phyloP scores from a whole-genome alignment of 352 stramenopile species.

The Peronosclerospora sorghi region DNA sequence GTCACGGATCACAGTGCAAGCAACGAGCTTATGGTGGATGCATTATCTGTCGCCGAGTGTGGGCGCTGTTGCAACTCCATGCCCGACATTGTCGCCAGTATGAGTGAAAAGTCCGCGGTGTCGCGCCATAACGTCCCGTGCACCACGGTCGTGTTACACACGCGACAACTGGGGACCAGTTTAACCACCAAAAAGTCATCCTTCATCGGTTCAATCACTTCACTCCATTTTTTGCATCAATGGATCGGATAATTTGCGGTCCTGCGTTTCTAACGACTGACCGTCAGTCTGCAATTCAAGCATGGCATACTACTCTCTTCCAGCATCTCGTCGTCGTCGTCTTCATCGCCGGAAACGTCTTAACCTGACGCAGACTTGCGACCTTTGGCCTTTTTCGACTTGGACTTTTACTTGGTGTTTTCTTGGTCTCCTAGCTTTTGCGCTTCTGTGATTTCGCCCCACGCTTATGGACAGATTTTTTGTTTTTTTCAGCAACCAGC shows the following conservation, averaged over 20 bases:
- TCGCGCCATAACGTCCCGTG: slow-evolving; percentile 61
- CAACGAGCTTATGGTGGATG: slow-evolving; percentile 88
- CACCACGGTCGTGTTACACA: slow-evolving; percentile 71
- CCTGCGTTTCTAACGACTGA: slow-evolving; percentile 52
- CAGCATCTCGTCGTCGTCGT: slow-evolving; percentile 31
- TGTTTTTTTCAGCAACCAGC: slow-evolving; percentile 75
- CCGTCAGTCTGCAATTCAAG: slow-evolving; percentile 19
- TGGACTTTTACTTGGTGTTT: slow-evolving; percentile 59
- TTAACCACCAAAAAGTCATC: slow-evolving; percentile 86
- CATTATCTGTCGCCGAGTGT: slow-evolving; percentile 94
- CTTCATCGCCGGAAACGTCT: slow-evolving; percentile 30
- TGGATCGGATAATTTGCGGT: slow-evolving; percentile 58
- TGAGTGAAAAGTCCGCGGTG: slow-evolving; percentile 91
- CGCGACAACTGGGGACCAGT: slow-evolving; percentile 66
- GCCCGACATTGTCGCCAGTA: slow-evolving; percentile 91
- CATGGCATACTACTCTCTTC: slow-evolving; percentile 14
- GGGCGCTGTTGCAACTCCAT: slow-evolving; percentile 95
- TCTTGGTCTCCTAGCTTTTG: slow-evolving; percentile 58
- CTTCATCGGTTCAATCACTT: slow-evolving; percentile 86
- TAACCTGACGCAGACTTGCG: slow-evolving; percentile 32
- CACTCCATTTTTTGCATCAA: slow-evolving; percentile 80
- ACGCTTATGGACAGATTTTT: slow-evolving; percentile 52
- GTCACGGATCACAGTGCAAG: slow-evolving; percentile 90
- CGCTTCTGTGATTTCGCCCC: slow-evolving; percentile 40
- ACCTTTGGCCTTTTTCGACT: slow-evolving; percentile 69